Evolutionary conservation across 169 alveolate genomes (phyloP), one percentile per base, ranked within the genome.

Genomic region (Cyclospora cayetanensis): DNA sequence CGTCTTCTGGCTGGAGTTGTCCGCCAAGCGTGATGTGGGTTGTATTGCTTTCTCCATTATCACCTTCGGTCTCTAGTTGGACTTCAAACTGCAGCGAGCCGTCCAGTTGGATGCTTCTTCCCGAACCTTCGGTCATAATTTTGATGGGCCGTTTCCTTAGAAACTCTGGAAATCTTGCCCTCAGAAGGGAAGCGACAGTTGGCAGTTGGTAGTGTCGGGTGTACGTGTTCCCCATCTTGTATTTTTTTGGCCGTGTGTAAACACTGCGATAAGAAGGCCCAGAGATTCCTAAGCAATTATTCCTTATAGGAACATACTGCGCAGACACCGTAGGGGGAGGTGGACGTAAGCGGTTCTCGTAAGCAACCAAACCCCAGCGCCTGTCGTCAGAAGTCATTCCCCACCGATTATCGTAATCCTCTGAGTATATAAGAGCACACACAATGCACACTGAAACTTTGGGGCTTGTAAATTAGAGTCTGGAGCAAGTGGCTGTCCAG

Each of bases 151-250:
- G 35, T 20, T 72, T 72, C 22, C 60, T 34, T 22, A 74, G 39
- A 31, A 74, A 74, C 39, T 74, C 85, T 12, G 85, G 85, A 55
- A 39, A 1, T 3, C 35, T 63, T 4, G 85, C 85, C 41, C 85
- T 7, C 25, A 39, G 63, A 3, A 74, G 63, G 39, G 85, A 39
- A 22, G 85, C 31, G 15, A 74, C 85, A 31, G 85, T 74, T 5
- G 85, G 85, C 41, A 74, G 85, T 7, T 74, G 85, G 39, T 74
- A 74, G 65, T 74, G 85, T 41, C 29, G 20, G 85, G 43, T 39
- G 65, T 74, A 74, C 20, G 65, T 74, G 63, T 41, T 39, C 42
- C 85, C 85, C 85, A 35, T 35, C 65, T 35, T 35, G 20, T 74
- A 41, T 7, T 63, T 29, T 29, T 29, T 29, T 39, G 85, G 85